A percentile compares a stretch with the other conserved stretches of the same genome.
These are phyloP conservation scores for Isabelozyma pseudorhagii DNA, from an alignment of 805 yeast genomes.

Conservation along the genomic window DNA sequence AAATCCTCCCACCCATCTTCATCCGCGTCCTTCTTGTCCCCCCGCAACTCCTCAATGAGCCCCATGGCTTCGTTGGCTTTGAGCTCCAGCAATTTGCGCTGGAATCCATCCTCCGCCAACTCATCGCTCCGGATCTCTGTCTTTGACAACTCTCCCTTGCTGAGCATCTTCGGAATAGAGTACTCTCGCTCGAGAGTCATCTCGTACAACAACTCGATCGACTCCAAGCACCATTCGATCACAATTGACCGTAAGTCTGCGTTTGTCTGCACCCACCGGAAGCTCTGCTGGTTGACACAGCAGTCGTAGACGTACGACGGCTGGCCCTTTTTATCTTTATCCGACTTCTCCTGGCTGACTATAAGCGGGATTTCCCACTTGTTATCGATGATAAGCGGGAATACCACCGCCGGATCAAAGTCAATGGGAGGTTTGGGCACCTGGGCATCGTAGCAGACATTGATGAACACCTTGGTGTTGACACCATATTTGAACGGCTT, in stretches of 20 bases:
- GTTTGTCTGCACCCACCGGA: constrained; percentile 59
- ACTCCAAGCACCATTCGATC: constrained; percentile 81
- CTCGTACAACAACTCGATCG: constrained; percentile 56
- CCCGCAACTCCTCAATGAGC: constrained; percentile 39
- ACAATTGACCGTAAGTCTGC: constrained; percentile 60
- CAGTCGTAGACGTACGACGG: constrained; percentile 73
- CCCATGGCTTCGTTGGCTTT: constrained; percentile 41
- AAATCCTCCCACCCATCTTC: constrained; percentile 12
- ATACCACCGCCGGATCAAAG: constrained; percentile 57
- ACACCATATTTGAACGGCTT: constrained; percentile 21
- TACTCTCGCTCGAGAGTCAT: constrained; percentile 60
- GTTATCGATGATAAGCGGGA: constrained; percentile 61
- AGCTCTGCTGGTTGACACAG: constrained; percentile 62
- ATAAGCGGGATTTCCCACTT: constrained; percentile 87
- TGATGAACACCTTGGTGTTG: constrained; percentile 69
- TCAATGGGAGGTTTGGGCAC: constrained; percentile 60
- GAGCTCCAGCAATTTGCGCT: constrained; percentile 30
- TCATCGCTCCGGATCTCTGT: constrained; percentile 47
- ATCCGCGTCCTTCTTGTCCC: constrained; percentile 8
- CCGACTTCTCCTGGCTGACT: constrained; percentile 55
- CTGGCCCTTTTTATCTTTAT: constrained; percentile 67
- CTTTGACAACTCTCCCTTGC: constrained; percentile 59
- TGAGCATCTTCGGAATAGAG: constrained; percentile 65
- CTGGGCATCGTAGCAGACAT: constrained; percentile 62
- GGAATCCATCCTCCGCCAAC: constrained; percentile 33